These are phyloP conservation scores for Wickerhamia fluorescens DNA, from an alignment of 805 yeast species.

Conservation along the genomic window DNA sequence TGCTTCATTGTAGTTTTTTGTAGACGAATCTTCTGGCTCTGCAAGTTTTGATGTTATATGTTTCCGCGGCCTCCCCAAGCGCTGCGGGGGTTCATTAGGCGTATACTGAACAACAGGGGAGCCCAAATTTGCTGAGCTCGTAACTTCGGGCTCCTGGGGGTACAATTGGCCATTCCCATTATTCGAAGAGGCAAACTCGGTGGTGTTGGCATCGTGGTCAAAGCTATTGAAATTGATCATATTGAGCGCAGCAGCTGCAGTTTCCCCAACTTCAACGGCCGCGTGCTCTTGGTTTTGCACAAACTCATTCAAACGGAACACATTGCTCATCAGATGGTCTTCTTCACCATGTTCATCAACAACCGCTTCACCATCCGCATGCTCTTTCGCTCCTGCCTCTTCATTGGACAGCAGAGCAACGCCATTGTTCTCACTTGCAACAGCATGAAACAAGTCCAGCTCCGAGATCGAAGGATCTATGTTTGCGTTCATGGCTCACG, in stretches of 20 bases:
- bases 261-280: conserved; percentile 5
- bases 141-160: neutral
- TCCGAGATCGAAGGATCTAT: conserved; percentile 14
- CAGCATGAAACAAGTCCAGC: conserved; percentile 9
- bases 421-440: too few species aligned
- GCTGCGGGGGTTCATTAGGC: conserved; percentile 23
- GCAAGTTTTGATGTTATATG: conserved; percentile 13
- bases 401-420: too few species aligned
- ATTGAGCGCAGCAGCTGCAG: conserved; percentile 15
- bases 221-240: conserved; percentile 14
- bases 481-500: conserved; percentile 12
- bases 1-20: conserved; percentile 23
- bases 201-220: conserved; percentile 1
- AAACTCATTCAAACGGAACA: conserved; percentile 11
- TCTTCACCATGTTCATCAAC: too few species aligned
- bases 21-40: conserved; percentile 15
- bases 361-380: conserved; percentile 3
- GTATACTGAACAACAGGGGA: conserved; percentile 21
- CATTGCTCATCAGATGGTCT: too few species aligned
- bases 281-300: too few species aligned
- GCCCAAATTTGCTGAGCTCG: neutral
- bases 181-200: too few species aligned
- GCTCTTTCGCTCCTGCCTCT: too few species aligned
- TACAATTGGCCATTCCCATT: neutral
- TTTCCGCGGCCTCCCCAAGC: conserved; percentile 32